A percentile compares a stretch with the other conserved stretches of the same genome.
These are phyloP conservation scores for Ensete ventricosum DNA, from an alignment of 176 grass and related monocot species.

Conservation along the genomic window DNA sequence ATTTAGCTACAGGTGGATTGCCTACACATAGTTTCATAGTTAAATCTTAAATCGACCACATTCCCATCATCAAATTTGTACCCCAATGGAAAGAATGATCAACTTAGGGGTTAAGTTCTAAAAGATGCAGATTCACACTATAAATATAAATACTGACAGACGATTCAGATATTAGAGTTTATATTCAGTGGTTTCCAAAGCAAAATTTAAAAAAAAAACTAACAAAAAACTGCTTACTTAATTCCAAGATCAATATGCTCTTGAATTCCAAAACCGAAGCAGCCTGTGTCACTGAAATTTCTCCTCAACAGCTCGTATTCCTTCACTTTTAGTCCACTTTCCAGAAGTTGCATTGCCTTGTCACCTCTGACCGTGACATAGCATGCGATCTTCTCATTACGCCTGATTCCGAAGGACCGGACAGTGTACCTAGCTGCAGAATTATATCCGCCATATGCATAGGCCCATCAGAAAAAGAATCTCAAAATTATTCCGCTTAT, in stretches of 20 bases:
- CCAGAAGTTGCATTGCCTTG: slow-evolving; percentile 12
- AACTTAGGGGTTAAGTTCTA: no score
- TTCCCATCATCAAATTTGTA: no score
- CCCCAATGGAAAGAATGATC: no score
- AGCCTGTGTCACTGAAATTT: slow-evolving; percentile 12
- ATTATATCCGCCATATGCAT: background rate
- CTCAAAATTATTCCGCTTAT: background rate
- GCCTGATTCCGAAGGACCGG: slow-evolving; percentile 9
- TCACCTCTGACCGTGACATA: slow-evolving; percentile 14
- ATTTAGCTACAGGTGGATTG: no score
- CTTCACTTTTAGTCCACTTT: slow-evolving; percentile 13
- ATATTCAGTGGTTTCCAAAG: background rate
- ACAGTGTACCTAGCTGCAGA: slow-evolving; percentile 7
- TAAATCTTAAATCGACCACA: no score
- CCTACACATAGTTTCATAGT: no score
- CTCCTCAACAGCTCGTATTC: slow-evolving; percentile 10
- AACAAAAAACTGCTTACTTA: background rate
- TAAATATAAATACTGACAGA: no score
- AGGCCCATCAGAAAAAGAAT: background rate
- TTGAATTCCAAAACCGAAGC: slow-evolving; percentile 13
- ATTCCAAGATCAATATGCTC: slow-evolving; percentile 16
- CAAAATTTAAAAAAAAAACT: background rate
- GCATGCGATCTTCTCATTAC: slow-evolving; percentile 15
- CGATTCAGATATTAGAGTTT: background rate
- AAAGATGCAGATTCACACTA: no score